phyloP scores from a whole-genome alignment of 805 yeast species.

The Wickerhamiella vanderwaltii region DNA sequence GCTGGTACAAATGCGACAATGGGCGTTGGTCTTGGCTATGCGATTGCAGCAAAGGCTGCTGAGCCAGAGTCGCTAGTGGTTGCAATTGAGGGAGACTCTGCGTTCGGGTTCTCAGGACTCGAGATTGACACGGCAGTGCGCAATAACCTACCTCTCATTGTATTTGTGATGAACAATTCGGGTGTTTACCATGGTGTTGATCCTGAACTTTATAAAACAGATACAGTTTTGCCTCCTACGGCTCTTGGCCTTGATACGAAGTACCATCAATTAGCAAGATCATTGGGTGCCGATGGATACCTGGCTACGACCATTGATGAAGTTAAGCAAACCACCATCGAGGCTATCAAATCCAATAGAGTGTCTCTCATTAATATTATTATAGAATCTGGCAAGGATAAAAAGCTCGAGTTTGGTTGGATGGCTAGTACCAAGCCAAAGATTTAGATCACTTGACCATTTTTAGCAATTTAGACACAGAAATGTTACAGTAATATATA shows the following conservation, averaged over 20 bases:
- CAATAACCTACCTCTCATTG: conserved; percentile 38
- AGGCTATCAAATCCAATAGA: conserved; percentile 29
- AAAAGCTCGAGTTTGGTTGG: conserved; percentile 55
- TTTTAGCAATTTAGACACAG: background rate
- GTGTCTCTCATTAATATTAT: conserved; percentile 46
- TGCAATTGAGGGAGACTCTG: conserved; percentile 64
- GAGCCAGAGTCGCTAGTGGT: conserved; percentile 36
- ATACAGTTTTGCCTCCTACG: conserved; percentile 41
- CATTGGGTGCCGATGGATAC: conserved; percentile 47
- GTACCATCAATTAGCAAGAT: conserved; percentile 43
- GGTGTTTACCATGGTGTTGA: conserved; percentile 60
- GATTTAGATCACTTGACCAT: too few species aligned
- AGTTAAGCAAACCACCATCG: conserved; percentile 26
- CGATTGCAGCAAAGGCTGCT: conserved; percentile 46
- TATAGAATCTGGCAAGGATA: conserved; percentile 46
- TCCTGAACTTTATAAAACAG: conserved; percentile 22
- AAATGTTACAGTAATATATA: background rate
- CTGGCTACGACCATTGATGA: conserved; percentile 34
- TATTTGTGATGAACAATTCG: conserved; percentile 59
- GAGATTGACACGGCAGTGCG: conserved; percentile 62
- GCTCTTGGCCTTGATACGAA: conserved; percentile 44
- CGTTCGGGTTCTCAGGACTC: conserved; percentile 62
- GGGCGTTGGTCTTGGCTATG: conserved; percentile 66
- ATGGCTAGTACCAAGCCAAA: conserved; percentile 39
- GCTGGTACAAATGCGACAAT: conserved; percentile 70